Evolutionary conservation across 495 filamentous ascomycete species (phyloP), one percentile per base, ranked within the genome.

Genomic region (Durotheca rogersii): DNA sequence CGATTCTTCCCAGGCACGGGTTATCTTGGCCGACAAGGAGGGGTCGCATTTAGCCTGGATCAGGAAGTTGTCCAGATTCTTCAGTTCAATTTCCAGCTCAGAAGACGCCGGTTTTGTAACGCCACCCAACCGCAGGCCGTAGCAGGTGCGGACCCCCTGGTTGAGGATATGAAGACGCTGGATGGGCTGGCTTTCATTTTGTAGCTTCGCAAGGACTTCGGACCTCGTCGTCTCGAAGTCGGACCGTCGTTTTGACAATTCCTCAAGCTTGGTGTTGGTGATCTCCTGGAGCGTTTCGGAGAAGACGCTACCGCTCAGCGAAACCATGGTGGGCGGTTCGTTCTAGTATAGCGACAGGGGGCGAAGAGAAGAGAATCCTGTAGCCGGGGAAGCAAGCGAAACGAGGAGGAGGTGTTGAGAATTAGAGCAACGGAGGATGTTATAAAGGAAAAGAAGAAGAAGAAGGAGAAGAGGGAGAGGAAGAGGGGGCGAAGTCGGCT

Each of bases 221-320:
- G 68, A 51, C 48, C 74, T 78, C 11, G 66, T 59, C 1, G 63
- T 42, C 18, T 81, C 72, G 48, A 81, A 87, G 15, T 75, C 57
- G 1, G 55, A 57, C 18, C 79, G 79, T 51, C 83, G 76, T 50
- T 83, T 83, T 12, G 76, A 77, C 5, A 86, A 72, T 47, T 84
- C 81, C 14, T 65, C 71, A 39, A 86, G 76, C 58, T 87, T 87
- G 34, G 80, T 83, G 20, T 68, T 68, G 15, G 83, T 87, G 66
- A 87, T 85, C 7, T 80, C 79, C 51, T 80, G 77, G 12, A 87
- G 72, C 11, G 82, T 83, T 58, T 82, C 74, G 6, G 83, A 83
- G 48, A 85, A 72, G 41, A 72, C 66, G 25, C 58, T 61, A 19
- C 58, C 53, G 6, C 19, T 46, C 14, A 37, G 34, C 0, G 27